Evolutionary conservation across 306 rosid species (phyloP), one percentile per base, ranked within the genome.

Genomic region (Vicia sativa): DNA sequence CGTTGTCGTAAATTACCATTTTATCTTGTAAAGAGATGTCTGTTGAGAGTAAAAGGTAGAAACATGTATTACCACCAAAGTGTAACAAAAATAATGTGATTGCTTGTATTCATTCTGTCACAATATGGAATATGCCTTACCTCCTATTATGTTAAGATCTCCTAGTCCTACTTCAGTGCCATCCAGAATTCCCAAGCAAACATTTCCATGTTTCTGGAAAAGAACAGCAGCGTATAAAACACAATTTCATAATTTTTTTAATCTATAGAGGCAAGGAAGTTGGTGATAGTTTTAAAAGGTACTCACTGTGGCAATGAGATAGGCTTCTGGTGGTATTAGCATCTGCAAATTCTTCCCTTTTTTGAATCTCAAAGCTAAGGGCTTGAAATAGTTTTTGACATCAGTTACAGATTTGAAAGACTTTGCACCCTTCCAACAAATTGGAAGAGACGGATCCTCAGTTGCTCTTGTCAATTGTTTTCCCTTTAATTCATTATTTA

Each of bases 381-480:
- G 85, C 81, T 84, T 83, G 78, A 90, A 93, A 77, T 77, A 68
- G 60, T 31, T 75, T 74, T 70, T 80, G 46, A 60, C 86, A 3
- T 93, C 96, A n/a, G 44, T 19, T 23, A 86, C 50, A 35, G 97
- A 80, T 74, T 82, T 85, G 83, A 93, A 88, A 34, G 91, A 74
- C 71, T 83, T 86, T 77, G 81, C 6, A 55, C 97, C 96, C 84
- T 87, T 90, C 98, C 96, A 93, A 76, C 98, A 93, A 25, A 84
- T 38, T n/a, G 96, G 88, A 70, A 90, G 90, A 9, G 97, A 64
- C 29, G 53, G 59, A 68, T 93, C 97, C 16, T 82, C 79, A 2
- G 87, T n/a, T 16, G 85, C 82, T 50, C 71, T 84, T 77, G 59
- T 85, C 54, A 93, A 77, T n/a, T 78, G 82, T 73, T 84, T 81